Evolutionary conservation across 2,329 filamentous ascomycete species (phyloP).

Genomic region (Teratosphaeriaceae sp.): DNA sequence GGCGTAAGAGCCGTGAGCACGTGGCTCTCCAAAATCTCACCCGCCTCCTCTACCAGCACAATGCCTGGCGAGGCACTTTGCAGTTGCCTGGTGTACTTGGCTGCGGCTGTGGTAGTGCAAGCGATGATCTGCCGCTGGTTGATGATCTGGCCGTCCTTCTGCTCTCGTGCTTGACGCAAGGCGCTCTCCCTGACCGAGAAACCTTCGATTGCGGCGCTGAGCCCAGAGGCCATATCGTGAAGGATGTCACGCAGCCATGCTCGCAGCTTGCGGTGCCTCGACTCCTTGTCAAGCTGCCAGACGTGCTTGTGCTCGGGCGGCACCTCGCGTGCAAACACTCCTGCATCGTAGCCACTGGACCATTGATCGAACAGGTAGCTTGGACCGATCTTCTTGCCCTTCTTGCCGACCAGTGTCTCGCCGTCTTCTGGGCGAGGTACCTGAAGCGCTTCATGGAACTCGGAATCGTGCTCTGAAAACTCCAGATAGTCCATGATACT

Average conservation of each 20-base stretch:
- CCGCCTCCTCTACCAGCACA: conserved; percentile 52
- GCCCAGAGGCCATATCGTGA: conserved; percentile 34
- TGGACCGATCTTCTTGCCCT: conserved; percentile 38
- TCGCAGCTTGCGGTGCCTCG: conserved; percentile 25
- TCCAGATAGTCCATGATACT: conserved; percentile 41
- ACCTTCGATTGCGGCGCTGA: conserved; percentile 29
- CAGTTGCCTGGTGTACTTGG: conserved; percentile 47
- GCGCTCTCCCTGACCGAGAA: conserved; percentile 40
- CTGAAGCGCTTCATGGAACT: conserved; percentile 52
- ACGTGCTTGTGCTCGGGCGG: conserved; percentile 29
- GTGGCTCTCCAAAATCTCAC: conserved; percentile 61
- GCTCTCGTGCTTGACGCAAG: conserved; percentile 28
- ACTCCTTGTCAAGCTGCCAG: conserved; percentile 45
- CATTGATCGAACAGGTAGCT: conserved; percentile 52
- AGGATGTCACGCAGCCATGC: conserved; percentile 18
- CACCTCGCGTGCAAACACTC: conserved; percentile 33
- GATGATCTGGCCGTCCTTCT: conserved; percentile 24
- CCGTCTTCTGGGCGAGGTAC: conserved; percentile 42
- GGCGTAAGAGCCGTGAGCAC: conserved; percentile 54
- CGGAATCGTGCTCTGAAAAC: conserved; percentile 46
- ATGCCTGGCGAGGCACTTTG: conserved; percentile 41
- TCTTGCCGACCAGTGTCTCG: conserved; percentile 41
- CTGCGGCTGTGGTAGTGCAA: conserved; percentile 53
- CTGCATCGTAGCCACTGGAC: conserved; percentile 42
- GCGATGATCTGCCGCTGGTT: conserved; percentile 43